phyloP scores from a whole-genome alignment of 345 rosid species.

The Gossypium longicalyx region DNA sequence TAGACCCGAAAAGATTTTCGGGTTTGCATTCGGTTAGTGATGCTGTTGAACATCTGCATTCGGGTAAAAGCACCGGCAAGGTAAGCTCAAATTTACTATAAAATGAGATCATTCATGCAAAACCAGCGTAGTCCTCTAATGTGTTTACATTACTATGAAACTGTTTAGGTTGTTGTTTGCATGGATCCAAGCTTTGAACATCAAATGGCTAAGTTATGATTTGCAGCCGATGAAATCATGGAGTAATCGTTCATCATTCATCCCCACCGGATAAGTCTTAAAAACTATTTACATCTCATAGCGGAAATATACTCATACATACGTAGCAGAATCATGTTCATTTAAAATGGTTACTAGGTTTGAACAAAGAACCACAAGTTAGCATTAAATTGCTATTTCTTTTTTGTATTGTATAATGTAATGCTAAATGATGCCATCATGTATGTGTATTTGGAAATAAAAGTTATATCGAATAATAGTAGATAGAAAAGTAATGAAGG shows the following conservation, averaged over 20 bases:
- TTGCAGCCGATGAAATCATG: background rate
- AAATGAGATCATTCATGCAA: background rate
- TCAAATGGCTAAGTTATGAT: conserved; percentile 59
- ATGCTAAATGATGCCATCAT: background rate
- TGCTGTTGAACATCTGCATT: conserved; percentile 93
- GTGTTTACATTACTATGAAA: background rate
- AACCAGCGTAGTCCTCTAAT: background rate
- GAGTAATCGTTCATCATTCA: background rate
- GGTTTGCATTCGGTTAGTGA: conserved; percentile 71
- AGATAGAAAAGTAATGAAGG: background rate
- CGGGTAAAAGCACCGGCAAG: conserved; percentile 98
- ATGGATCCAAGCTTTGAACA: conserved; percentile 60
- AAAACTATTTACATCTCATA: background rate
- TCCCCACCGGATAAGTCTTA: background rate
- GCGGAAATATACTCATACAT: background rate
- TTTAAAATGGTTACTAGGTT: background rate
- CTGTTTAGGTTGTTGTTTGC: conserved; percentile 66
- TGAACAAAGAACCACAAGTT: background rate
- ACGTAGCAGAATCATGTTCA: background rate
- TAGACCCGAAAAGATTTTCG: conserved; percentile 64
- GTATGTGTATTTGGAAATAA: background rate
- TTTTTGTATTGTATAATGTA: background rate
- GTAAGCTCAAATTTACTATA: conserved; percentile 24
- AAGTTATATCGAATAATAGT: background rate
- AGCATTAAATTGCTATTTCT: background rate